phyloP scores from a whole-genome alignment of 2,329 filamentous ascomycete species.

The Aspergillus fructus region DNA sequence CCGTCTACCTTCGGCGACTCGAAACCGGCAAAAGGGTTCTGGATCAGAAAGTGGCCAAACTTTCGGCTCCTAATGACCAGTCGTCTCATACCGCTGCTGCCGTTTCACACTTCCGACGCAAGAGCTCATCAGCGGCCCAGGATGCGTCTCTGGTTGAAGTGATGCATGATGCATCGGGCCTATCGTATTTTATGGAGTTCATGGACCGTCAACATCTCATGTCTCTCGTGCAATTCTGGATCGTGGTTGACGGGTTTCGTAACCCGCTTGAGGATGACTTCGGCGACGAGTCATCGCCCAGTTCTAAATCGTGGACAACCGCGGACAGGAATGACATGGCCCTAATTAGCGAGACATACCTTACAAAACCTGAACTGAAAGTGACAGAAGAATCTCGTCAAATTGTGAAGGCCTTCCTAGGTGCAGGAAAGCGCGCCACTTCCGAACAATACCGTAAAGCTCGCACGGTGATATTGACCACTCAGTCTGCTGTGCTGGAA shows the following conservation, averaged over 20 bases:
- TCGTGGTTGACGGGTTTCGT: slow-evolving; percentile 93
- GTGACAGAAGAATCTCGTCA: slow-evolving; percentile 68
- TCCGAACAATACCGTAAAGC: slow-evolving; percentile 80
- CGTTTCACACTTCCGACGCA: slow-evolving; percentile 31
- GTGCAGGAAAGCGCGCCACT: slow-evolving; percentile 72
- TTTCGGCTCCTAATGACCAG: slow-evolving; percentile 65
- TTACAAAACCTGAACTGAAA: slow-evolving; percentile 77
- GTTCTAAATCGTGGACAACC: slow-evolving; percentile 70
- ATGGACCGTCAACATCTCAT: slow-evolving; percentile 92
- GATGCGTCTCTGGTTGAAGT: slow-evolving; percentile 78
- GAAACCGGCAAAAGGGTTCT: slow-evolving; percentile 88
- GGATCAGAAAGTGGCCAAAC: slow-evolving; percentile 81
- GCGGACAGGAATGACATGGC: slow-evolving; percentile 84
- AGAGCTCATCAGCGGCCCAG: slow-evolving; percentile 62
- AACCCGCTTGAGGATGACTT: slow-evolving; percentile 88
- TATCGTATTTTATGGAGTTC: slow-evolving; percentile 99
- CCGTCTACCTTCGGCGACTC: slow-evolving; percentile 79
- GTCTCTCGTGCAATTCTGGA: slow-evolving; percentile 94
- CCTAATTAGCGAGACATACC: slow-evolving; percentile 87
- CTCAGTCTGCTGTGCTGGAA: slow-evolving; percentile 80
- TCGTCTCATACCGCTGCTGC: slow-evolving; percentile 34
- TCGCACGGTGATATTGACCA: slow-evolving; percentile 73
- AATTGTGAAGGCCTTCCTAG: slow-evolving; percentile 74
- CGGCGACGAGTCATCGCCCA: slow-evolving; percentile 66
- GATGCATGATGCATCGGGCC: slow-evolving; percentile 81